phyloP scores from a whole-genome alignment of 2,329 filamentous ascomycete species.

The Sporothrix pallida region DNA sequence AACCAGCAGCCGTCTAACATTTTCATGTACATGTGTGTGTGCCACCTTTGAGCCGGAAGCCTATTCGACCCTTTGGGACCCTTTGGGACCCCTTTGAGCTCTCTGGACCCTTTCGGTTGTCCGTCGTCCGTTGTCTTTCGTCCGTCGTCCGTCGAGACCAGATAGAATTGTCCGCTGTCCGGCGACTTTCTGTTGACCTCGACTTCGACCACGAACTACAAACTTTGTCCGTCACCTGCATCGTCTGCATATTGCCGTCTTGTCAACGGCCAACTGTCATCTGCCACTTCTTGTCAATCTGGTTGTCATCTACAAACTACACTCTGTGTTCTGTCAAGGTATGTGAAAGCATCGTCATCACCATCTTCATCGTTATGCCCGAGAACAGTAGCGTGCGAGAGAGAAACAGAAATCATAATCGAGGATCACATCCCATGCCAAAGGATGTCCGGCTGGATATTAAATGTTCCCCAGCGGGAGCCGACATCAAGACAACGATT shows the following conservation, averaged over 20 bases:
- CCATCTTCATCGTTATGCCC: background rate
- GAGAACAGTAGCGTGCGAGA: background rate
- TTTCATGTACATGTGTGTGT: conserved; percentile 23
- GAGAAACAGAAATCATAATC: background rate
- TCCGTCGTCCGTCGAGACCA: too few relatives aligned
- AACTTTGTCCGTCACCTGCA: background rate
- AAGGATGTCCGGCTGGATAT: conserved; percentile 19
- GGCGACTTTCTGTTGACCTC: too few relatives aligned
- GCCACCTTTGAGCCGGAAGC: background rate
- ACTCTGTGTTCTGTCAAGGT: conserved; percentile 12
- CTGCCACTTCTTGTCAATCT: background rate
- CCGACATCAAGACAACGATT: conserved; percentile 2
- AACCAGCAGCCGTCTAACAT: conserved; percentile 17
- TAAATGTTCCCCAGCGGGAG: conserved; percentile 30
- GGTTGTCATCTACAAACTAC: background rate
- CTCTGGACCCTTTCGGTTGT: background rate
- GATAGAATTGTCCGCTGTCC: too few relatives aligned
- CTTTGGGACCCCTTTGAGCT: too few relatives aligned
- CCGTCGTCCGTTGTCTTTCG: background rate
- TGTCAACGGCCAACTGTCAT: background rate
- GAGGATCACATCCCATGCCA: background rate
- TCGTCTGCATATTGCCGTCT: conserved; percentile 9
- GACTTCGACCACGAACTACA: too few relatives aligned
- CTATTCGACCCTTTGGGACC: too few relatives aligned
- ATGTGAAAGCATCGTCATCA: background rate